Base-by-base conservation (phyloP, 495 filamentous ascomycete genomes). In the Emericellopsis terricola region DNA sequence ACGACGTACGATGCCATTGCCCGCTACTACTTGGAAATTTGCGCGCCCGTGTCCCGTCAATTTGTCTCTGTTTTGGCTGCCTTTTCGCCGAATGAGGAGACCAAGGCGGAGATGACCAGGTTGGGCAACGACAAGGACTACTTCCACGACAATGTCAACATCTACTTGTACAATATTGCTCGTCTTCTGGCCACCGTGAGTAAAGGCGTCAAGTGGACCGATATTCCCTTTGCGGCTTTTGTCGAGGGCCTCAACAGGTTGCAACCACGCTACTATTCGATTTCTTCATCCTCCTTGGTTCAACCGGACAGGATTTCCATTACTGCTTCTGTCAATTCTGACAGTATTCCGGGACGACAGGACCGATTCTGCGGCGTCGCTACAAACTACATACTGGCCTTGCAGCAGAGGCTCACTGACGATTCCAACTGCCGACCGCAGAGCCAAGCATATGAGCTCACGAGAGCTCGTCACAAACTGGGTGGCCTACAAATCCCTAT, bases 231-330 rank as follows among this genome's bases (percentile, higher is more conserved):
- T 59, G 94, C 91, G 4, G 70, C 86, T 43, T 72, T 96, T 41
- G 89, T 96, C 41, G 89, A 99, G 62, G 80, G 84, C 41, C 53
- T 96, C 35, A 79, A 78, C 57, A 94, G 91, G 62, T 71, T 99
- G 30, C 89, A 96, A 49, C 86, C 91, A 5, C 82, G 89, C 19
- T 99, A 96, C 65, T 99, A 99, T 63, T 96, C 91, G 15, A 99
- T 99, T 53, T 99, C 89, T 15, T 96, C 91, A 0, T 94, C 87
- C 0, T 94, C 89, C 15, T 53, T 83, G 7, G 89, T 92, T 27
- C 86, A 99, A 40, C 86, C 89, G 55, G 76, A 91, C 50, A 77
- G 81, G 60, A 81, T 96, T 41, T 79, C 89, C 40, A 78, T 99
- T 43, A 99, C 89, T 3, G 87, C 87, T 36, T 81, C 96, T 23